Conservation (phyloP, 1,284 basidiomycete species). For the Fistulina hepatica region DNA sequence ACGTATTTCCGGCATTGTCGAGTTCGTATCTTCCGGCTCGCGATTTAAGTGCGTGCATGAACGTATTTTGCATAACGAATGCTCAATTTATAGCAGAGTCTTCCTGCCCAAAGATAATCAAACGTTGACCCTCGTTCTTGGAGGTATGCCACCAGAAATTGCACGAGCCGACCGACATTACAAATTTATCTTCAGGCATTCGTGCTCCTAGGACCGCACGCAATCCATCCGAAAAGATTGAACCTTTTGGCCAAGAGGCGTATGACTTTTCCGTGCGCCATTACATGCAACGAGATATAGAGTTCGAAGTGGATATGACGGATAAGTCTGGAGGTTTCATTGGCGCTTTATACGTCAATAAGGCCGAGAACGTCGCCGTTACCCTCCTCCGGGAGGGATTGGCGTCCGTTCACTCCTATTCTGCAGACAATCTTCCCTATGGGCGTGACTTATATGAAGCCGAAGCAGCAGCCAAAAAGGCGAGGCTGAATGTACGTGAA, state of each 20-base stretch:
- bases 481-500: slow-evolving; percentile 57
- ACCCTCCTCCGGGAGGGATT: slow-evolving; percentile 78
- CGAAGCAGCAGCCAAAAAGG: slow-evolving; percentile 77
- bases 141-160: slow-evolving; percentile 36
- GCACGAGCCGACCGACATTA: slow-evolving; percentile 6
- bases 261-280: slow-evolving; percentile 69
- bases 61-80: slow-evolving; percentile 10
- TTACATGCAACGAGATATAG: slow-evolving; percentile 92
- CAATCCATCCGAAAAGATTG: slow-evolving; percentile 76
- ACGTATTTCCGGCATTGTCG: slow-evolving; percentile 75
- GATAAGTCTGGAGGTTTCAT: slow-evolving; percentile 98
- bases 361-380: slow-evolving; percentile 79
- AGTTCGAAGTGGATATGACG: slow-evolving; percentile 80
- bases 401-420: slow-evolving; percentile 80
- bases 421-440: slow-evolving; percentile 71
- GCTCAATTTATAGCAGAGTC: slow-evolving; percentile 36
- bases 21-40: slow-evolving; percentile 89
- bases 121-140: slow-evolving; percentile 79
- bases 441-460: slow-evolving; percentile 74
- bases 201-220: slow-evolving; percentile 76
- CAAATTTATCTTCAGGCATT: slow-evolving; percentile 42
- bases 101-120: slow-evolving; percentile 88
- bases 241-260: slow-evolving; percentile 83
- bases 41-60: slow-evolving; percentile 68
- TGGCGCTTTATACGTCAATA: slow-evolving; percentile 78